Base-by-base conservation (phyloP, 2,329 filamentous ascomycete species). In the Coleophoma crateriformis region DNA sequence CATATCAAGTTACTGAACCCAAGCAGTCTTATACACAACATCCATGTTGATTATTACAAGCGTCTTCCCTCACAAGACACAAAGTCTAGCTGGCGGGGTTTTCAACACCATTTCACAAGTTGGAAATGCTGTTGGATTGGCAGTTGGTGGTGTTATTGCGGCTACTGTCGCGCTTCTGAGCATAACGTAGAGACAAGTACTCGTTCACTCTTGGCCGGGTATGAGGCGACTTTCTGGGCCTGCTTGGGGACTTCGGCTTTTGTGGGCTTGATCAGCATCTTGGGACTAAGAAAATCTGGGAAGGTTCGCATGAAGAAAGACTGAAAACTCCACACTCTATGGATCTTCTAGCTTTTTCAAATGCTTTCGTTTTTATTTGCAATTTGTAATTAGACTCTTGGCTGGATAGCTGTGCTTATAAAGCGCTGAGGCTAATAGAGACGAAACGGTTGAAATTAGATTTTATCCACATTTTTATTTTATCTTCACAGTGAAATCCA, bases 51-150 rank as follows among this genome's bases (percentile, higher is more conserved):
- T 82, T 4, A 71, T 82, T 7, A 72, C 78, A 11, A 51, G 52
- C 3, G 71, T 68, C 4, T 83, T 82, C 52, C 74, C 77, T 0
- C 67, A 71, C n/a, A 66, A 77, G 11, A 80, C 71, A 1, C 80
- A 84, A 48, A 76, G 75, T 0, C 64, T 84, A 0, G 79, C 78
- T 0, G 81, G 80, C 0, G 79, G 77, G 0, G 79, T 84, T 0
- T 84, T 84, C 61, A 82, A 80, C 52, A 81, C 79, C 0, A 68
- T 76, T 0, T 66, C 72, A 0, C 79, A 84, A 53, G 74, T 84
- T 47, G 79, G 79, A 0, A 73, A 70, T 22, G 70, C 73, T 0
- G 66, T 81, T 0, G 77, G 76, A 0, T 58, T 81, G 4, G 75
- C 76, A 7, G 62, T 76, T 2, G 71, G 74, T 50, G 73, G 72